A percentile compares a stretch with the other conserved stretches of the same genome.
These are phyloP conservation scores for Pisolithus orientalis DNA, from an alignment of 768 basidiomycete genomes.

Conservation along the genomic window DNA sequence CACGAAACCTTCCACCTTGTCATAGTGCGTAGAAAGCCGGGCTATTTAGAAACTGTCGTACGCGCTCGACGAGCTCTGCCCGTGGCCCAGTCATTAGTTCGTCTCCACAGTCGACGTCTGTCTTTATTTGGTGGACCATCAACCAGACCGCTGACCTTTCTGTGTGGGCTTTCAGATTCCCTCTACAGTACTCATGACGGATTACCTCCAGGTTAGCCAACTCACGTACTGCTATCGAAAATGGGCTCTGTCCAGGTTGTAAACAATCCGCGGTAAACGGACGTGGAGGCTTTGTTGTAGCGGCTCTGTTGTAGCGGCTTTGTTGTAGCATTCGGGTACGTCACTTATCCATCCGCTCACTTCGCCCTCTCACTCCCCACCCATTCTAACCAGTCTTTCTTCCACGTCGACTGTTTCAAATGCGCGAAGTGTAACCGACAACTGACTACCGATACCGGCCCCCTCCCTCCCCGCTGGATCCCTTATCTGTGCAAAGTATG, in stretches of 20 bases:
- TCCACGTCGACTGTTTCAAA: conserved; percentile 93
- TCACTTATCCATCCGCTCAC: conserved; percentile 13
- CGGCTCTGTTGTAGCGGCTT: too few species aligned
- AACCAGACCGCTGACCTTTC: background rate
- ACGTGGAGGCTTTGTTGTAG: conserved; percentile 83
- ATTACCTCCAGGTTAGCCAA: conserved; percentile 1
- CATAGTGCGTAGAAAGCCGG: too few species aligned
- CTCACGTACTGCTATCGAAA: conserved; percentile 30
- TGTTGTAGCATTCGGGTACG: conserved; percentile 94
- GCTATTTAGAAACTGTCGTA: too few species aligned
- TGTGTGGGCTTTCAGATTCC: background rate
- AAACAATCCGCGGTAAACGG: conserved; percentile 75
- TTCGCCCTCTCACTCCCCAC: conserved; percentile 5
- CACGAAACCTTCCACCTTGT: too few species aligned
- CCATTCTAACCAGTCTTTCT: conserved; percentile 73
- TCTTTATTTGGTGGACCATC: too few species aligned
- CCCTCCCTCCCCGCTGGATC: conserved; percentile 95
- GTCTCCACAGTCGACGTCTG: too few species aligned
- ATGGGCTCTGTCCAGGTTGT: conserved; percentile 80
- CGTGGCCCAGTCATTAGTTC: too few species aligned
- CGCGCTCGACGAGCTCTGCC: too few species aligned
- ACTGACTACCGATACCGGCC: conserved; percentile 94
- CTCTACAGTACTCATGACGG: conserved; percentile 10
- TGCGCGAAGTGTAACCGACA: conserved; percentile 93
- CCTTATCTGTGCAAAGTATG: conserved; percentile 96